Evolutionary conservation across 768 basidiomycete species (phyloP), one percentile per base, ranked within the genome.

Genomic region (Kwoniella sp.): DNA sequence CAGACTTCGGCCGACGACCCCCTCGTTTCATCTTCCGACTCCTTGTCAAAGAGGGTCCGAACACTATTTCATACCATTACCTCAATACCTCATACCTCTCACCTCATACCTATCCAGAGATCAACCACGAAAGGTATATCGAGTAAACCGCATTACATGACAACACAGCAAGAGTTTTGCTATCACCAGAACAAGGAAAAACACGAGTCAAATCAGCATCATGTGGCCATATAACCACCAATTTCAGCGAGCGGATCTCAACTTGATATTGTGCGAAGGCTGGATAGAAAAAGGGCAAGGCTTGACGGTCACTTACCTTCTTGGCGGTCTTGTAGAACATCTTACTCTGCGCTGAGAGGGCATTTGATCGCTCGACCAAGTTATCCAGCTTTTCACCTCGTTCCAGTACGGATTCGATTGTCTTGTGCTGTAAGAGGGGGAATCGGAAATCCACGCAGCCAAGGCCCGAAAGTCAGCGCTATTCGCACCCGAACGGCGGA

Each of bases 241-340:
- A 8, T 19, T 13, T 13, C 33, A 33, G 33, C 33, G 33, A 25
- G 12, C 8, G 13, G 33, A 33, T 21, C 13, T 21, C 10, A 21
- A 21, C 29, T n/a, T n/a, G n/a, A n/a, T n/a, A 54, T 21, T 12
- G 33, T 33, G 33, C 33, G 5, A 13, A 33, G 5, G 33, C 13
- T 5, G 13, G 33, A 13, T 33, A 13, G 13, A 33, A 33, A 6
- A 33, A n/a, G n/a, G n/a, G n/a, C n/a, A n/a, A n/a, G n/a, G n/a
- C n/a, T n/a, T n/a, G n/a, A n/a, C n/a, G n/a, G n/a, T n/a, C 2
- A 74, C 85, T 55, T 59, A 92, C 94, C 89, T 94, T 95, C 89
- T 97, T 98, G 1, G 95, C 92, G 8, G 94, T 96, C 88, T 97
- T 96, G 84, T 97, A 98, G 79, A 99, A 99, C 89, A 91, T 90